Base-by-base conservation (phyloP, 331 rosid species). In the Phaseolus coccineus region DNA sequence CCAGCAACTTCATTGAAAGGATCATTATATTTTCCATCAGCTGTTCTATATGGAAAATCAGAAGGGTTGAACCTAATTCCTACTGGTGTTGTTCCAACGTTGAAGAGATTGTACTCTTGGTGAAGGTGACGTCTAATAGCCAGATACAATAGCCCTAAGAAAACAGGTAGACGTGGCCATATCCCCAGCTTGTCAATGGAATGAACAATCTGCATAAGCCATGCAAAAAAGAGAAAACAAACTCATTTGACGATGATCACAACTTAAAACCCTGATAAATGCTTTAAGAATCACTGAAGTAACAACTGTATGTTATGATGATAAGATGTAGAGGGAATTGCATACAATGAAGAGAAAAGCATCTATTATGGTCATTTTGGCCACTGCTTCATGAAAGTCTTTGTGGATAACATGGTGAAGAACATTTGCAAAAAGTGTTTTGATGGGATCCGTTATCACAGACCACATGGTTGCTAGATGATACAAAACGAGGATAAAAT, bases 1-100 rank as follows among this genome's bases (percentile, higher is more conserved):
- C 91, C 91, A 55, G 80, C 88, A 30, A 15, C 80, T 11, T 88
- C 88, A 52, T 86, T 52, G 82, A 88, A 88, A 39, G 88, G 91
- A 8, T 88, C 91, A 52, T 86, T 88, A 22, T 6, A 84, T 61
- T 62, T 63, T 77, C 91, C 91, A 12, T 86, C 66, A 24, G 75
- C 64, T 8, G 91, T 84, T 70, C 91, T 78, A 57, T 19, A 86
- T 2, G 91, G 91, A 27, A 30, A 57, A 44, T 88, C 91, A 6
- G 6, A n/a, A 8, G 84, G 88, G 64, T 84, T 88, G 30, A 84
- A 81, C 44, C 87, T 77, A 27, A 88, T 3, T 0, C 89, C 89
- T 1, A 40, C 64, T 0, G 85, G 85, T 3, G 88, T 75, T 58
- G 7, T 25, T 5, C 91, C 91, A 16, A 88, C 89, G 25, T 88